These are phyloP conservation scores for Citrus reticulata DNA, from an alignment of 345 rosid genomes.

Conservation along the genomic window DNA sequence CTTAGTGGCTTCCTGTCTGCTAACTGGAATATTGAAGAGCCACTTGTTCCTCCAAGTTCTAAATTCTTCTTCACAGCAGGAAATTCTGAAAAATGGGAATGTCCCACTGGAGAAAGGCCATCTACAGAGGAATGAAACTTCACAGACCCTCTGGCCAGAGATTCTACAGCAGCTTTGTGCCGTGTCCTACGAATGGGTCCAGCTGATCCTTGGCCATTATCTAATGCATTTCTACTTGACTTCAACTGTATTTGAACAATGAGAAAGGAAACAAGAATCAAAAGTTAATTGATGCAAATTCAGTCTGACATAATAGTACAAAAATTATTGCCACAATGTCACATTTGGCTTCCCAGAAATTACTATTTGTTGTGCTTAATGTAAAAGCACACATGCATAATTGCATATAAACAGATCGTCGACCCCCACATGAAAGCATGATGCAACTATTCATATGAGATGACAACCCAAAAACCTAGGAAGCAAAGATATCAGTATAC, in stretches of 20 bases:
- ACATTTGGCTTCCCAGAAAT: background rate
- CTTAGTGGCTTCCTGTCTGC: conserved; percentile 30
- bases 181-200: conserved; percentile 71
- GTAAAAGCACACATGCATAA: background rate
- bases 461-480: background rate
- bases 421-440: background rate
- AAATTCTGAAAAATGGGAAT: conserved; percentile 24
- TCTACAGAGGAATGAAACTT: conserved; percentile 34
- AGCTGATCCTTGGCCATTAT: conserved; percentile 47
- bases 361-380: background rate
- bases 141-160: conserved; percentile 35
- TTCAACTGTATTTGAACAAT: conserved; percentile 24
- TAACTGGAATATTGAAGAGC: conserved; percentile 32
- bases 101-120: conserved; percentile 34
- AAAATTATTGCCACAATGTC: background rate
- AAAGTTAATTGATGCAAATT: conserved; percentile 4
- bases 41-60: conserved; percentile 42
- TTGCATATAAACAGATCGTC: background rate
- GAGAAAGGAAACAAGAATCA: background rate
- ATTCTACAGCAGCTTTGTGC: conserved; percentile 31
- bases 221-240: conserved; percentile 38
- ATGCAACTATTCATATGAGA: background rate
- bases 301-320: conserved; percentile 5
- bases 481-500: background rate
- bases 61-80: conserved; percentile 35